Evolutionary conservation across 352 stramenopile genomes (phyloP), one percentile per base, ranked within the genome.

Genomic region (Phytophthora podocarpi): DNA sequence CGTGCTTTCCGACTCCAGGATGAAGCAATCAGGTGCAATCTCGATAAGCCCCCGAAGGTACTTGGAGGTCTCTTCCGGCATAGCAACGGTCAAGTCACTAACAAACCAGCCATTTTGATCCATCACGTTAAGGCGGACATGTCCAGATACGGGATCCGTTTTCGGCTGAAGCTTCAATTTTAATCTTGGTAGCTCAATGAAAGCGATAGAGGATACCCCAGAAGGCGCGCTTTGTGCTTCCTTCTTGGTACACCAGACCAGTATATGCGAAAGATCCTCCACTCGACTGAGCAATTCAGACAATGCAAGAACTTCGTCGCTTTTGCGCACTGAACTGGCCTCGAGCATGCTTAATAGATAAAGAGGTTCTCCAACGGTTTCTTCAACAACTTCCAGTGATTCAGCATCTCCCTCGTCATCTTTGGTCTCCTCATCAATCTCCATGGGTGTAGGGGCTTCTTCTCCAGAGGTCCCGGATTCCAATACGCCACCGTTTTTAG

Each of bases 171-270:
- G 97, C 47, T 96, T 98, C 15, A 99, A 70, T 64, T 98, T 98
- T 18, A 99, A 77, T 27, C 98, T 82, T 23, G 98, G 98, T 24
- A 99, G 80, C 62, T 99, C 97, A 66, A 99, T 93, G 43, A 98
- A 90, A 63, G 97, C 91, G 59, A 99, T 96, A 9, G 71, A 75
- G 59, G 67, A 59, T 15, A 70, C n/a, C 24, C 13, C 32, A 34
- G 21, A 50, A 28, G 49, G 23, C 7, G 12, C 36, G 11, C 11
- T 35, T 49, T 49, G 20, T n/a, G 2, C 40, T n/a, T 53, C 45
- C 15, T 71, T 72, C 4, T 52, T 76, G 43, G 78, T 80, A 66
- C 92, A 98, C 97, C 97, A 99, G 24, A 99, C 88, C 28, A 99
- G 66, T 26, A 99, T 89, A 72, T 99, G 97, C 9, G 95, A 98